These are phyloP conservation scores for Metarhizium guizhouense DNA, from an alignment of 2,329 filamentous ascomycete species.

Conservation along the genomic window DNA sequence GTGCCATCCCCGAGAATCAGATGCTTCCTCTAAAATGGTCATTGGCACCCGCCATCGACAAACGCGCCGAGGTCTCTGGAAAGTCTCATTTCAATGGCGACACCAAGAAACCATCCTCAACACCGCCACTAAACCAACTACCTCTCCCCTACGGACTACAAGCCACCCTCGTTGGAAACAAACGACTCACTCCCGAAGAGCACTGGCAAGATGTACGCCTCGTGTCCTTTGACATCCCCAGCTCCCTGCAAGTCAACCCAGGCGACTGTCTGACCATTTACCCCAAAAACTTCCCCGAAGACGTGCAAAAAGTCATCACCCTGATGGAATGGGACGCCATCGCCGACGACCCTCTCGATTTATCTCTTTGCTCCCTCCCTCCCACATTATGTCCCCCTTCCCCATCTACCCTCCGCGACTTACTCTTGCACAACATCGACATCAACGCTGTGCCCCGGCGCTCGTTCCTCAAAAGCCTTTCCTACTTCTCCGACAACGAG, in stretches of 20 bases:
- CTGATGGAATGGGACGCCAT: conserved; percentile 70
- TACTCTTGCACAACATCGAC: conserved; percentile 79
- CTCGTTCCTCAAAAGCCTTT: conserved; percentile 72
- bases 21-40: conserved; percentile 66
- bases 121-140: conserved; percentile 29
- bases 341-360: conserved; percentile 60
- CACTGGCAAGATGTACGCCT: conserved; percentile 96
- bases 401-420: conserved; percentile 56
- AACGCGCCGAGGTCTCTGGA: conserved; percentile 1
- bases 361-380: conserved; percentile 30
- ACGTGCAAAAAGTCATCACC: conserved; percentile 70
- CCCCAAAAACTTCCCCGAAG: conserved; percentile 75
- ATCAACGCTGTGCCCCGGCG: conserved; percentile 83
- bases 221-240: conserved; percentile 48
- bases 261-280: conserved; percentile 76
- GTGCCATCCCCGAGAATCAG: conserved; percentile 64
- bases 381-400: conserved; percentile 27
- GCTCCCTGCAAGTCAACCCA: conserved; percentile 40
- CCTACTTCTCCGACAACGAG: conserved; percentile 62
- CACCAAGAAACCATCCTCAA: conserved; percentile 8
- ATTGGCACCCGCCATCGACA: conserved; percentile 18
- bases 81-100: conserved; percentile 8
- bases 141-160: conserved; percentile 47
- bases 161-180: conserved; percentile 56
- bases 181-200: conserved; percentile 59